These are phyloP conservation scores for Ustilago crameri DNA, from an alignment of 1,284 basidiomycete species.

Conservation along the genomic window DNA sequence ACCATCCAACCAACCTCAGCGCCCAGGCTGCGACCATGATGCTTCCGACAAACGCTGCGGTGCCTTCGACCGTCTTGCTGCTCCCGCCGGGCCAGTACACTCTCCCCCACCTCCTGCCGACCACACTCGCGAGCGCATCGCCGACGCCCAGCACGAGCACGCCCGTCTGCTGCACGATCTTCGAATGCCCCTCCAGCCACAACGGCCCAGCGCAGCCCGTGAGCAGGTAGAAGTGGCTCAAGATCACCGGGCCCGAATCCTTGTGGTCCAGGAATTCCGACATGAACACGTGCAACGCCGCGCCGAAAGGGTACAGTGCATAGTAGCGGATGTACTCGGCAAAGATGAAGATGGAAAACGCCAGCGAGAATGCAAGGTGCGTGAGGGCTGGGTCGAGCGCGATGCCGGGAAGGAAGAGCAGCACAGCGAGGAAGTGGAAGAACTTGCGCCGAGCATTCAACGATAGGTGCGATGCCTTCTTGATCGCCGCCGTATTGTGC, in stretches of 20 bases:
- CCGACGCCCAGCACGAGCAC: slow-evolving; percentile 90
- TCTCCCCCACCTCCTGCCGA: slow-evolving; percentile 84
- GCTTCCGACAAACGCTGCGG: slow-evolving; percentile 80
- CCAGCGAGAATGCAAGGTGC: slow-evolving; percentile 88
- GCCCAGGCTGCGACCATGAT: slow-evolving; percentile 78
- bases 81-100: slow-evolving; percentile 82
- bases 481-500: slow-evolving; percentile 45
- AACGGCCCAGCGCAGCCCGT: slow-evolving; percentile 92
- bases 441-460: slow-evolving; percentile 96
- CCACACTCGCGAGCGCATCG: slow-evolving; percentile 91
- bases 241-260: slow-evolving; percentile 93
- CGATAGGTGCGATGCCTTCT: slow-evolving; percentile 71
- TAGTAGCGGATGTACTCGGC: slow-evolving; percentile 78
- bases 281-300: slow-evolving; percentile 92
- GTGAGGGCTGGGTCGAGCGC: slow-evolving; percentile 93
- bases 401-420: slow-evolving; percentile 95
- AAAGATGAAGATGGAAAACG: slow-evolving; percentile 65
- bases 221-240: slow-evolving; percentile 96
- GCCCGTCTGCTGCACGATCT: slow-evolving; percentile 78
- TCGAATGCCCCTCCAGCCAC: slow-evolving; percentile 81
- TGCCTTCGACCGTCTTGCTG: slow-evolving; percentile 91
- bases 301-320: slow-evolving; percentile 95
- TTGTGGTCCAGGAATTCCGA: slow-evolving; percentile 92
- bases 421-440: slow-evolving; percentile 93
- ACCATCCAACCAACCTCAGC: slow-evolving; percentile 76